These are phyloP conservation scores for Pseudozyma thailandica DNA, from an alignment of 1,284 basidiomycete species.

Conservation along the genomic window DNA sequence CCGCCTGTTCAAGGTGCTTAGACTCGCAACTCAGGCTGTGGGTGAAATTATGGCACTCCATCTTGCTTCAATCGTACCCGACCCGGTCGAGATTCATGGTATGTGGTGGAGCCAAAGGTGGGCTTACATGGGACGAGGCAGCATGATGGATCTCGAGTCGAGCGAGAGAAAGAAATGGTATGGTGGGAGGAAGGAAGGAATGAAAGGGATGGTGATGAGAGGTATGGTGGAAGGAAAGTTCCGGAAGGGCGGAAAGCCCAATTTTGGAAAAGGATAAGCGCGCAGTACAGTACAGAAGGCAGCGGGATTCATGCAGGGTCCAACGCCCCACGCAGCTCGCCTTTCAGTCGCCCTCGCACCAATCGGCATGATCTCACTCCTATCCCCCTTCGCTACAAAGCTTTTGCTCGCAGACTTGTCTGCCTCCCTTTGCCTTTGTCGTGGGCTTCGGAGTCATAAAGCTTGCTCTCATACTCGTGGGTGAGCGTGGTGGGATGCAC, in stretches of 20 bases:
- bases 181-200: background rate
- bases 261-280: background rate
- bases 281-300: background rate
- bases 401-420: background rate
- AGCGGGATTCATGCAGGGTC: background rate
- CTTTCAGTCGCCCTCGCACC: background rate
- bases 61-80: background rate
- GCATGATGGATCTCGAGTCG: no score
- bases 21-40: slow-evolving; percentile 6
- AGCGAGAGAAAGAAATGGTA: background rate
- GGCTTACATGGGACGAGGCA: background rate
- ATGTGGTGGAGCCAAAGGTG: background rate
- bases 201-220: background rate
- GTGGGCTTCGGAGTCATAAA: no score
- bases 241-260: background rate
- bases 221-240: background rate
- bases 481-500: background rate
- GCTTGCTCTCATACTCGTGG: no score
- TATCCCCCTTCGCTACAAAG: background rate
- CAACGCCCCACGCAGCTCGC: background rate
- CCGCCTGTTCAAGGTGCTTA: slow-evolving; percentile 11
- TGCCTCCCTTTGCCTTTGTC: no score
- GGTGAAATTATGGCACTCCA: slow-evolving; percentile 13
- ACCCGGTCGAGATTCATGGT: no score
- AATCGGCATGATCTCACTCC: background rate